Conservation (phyloP, 2,329 filamentous ascomycete species). For the Aspergillus quadrilineatus region DNA sequence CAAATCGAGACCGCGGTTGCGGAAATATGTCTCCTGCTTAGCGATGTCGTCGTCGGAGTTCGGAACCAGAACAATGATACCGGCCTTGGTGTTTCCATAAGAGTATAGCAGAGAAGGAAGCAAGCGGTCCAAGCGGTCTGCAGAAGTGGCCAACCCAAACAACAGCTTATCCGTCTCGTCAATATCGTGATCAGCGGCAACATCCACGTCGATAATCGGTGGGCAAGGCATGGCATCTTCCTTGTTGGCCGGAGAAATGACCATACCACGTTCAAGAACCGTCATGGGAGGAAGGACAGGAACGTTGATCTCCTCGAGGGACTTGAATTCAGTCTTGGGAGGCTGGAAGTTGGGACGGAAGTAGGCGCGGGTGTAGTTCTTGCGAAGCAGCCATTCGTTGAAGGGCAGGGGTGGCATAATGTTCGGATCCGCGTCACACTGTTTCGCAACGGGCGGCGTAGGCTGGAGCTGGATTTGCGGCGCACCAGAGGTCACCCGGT, state of each 20-base stretch:
- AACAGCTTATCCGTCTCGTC: slow-evolving; percentile 44
- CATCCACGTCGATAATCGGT: slow-evolving; percentile 41
- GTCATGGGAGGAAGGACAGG: slow-evolving; percentile 41
- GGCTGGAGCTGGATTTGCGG: slow-evolving; percentile 27
- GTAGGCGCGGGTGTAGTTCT: slow-evolving; percentile 46
- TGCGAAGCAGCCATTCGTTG: slow-evolving; percentile 43
- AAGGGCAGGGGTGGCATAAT: slow-evolving; percentile 38
- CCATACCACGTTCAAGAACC: slow-evolving; percentile 40
- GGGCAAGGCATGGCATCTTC: slow-evolving; percentile 38
- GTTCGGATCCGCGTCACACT: slow-evolving; percentile 38
- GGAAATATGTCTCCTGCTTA: slow-evolving; percentile 43
- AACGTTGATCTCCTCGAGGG: slow-evolving; percentile 39
- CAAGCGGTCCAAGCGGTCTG: slow-evolving; percentile 43
- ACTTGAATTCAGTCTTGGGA: slow-evolving; percentile 38
- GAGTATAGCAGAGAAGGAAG: slow-evolving; percentile 44
- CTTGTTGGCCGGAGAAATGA: slow-evolving; percentile 35
- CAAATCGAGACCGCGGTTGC: slow-evolving; percentile 42
- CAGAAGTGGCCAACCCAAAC: slow-evolving; percentile 44
- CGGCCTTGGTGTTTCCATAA: slow-evolving; percentile 43
- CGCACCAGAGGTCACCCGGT: slow-evolving; percentile 22
- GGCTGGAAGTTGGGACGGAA: slow-evolving; percentile 40
- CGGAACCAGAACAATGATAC: slow-evolving; percentile 43
- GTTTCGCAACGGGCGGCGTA: slow-evolving; percentile 18
- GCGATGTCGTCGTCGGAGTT: slow-evolving; percentile 41
- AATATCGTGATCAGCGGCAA: slow-evolving; percentile 40